Percentiles rank a stretch among this genome's conserved stretches.
These are phyloP conservation scores for Xylariaceae sp. DNA, from an alignment of 2,329 filamentous ascomycete genomes.

Conservation along the genomic window DNA sequence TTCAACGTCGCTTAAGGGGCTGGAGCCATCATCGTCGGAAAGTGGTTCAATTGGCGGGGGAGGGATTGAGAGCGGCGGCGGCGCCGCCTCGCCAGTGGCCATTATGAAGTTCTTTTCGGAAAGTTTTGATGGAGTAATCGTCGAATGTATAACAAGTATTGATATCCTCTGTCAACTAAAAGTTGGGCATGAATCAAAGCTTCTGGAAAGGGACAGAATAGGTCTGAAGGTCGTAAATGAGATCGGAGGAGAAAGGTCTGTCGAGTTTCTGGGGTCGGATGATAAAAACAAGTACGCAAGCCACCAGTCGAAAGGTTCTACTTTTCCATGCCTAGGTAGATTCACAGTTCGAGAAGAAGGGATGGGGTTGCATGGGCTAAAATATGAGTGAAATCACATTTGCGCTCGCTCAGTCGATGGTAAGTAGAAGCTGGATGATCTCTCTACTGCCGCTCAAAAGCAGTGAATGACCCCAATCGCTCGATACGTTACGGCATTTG, in stretches of 20 bases:
- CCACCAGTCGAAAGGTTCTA: background rate
- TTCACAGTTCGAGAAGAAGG: background rate
- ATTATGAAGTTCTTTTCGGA: slow-evolving; percentile 30
- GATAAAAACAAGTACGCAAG: background rate
- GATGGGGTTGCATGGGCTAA: background rate
- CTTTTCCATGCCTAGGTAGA: too few species aligned
- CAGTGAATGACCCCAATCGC: slow-evolving; percentile 14
- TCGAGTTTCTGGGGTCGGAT: background rate
- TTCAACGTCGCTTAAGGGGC: slow-evolving; percentile 88
- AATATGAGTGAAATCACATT: slow-evolving; percentile 11
- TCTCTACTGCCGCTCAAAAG: slow-evolving; percentile 13
- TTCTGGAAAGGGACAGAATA: too few species aligned
- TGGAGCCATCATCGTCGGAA: slow-evolving; percentile 68
- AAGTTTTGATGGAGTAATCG: too few species aligned
- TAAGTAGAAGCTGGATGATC: slow-evolving; percentile 19
- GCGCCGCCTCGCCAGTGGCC: slow-evolving; percentile 47
- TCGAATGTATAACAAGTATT: too few species aligned
- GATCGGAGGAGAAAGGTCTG: background rate
- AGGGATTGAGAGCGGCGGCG: slow-evolving; percentile 45
- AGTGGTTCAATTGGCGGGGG: slow-evolving; percentile 41
- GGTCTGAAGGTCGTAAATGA: background rate
- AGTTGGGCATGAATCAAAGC: too few species aligned
- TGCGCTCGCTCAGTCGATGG: slow-evolving; percentile 20
- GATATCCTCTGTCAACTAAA: too few species aligned
- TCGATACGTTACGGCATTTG: slow-evolving; percentile 23